Evolutionary conservation across 2,329 filamentous ascomycete genomes (phyloP), one percentile per base, ranked within the genome.

Genomic region (Trichophaea hybrida): DNA sequence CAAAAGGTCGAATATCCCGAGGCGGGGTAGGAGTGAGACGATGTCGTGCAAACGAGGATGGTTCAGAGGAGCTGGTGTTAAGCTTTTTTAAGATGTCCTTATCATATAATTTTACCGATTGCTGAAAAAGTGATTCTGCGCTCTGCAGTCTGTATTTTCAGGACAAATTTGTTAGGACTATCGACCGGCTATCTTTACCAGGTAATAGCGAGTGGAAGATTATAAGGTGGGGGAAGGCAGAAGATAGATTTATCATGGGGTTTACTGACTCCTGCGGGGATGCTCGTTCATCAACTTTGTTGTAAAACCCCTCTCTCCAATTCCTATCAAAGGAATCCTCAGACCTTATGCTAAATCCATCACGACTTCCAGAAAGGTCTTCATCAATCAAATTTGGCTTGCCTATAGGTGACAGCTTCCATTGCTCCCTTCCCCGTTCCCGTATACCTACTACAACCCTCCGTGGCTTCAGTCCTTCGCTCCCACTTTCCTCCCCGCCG

Each of bases 51-150:
- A 56, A 46, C 31, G 51, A 37, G 49, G 63, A 63, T 43, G 63
- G 63, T 8, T 63, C 63, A n/a, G 63, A 65, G 44, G 62, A 55
- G 13, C 63, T 55, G 8, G 59, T 54, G 54, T 65, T 65, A 55
- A 66, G 61, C 44, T 65, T 66, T 46, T 54, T 49, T 48, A 66
- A 51, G 49, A 66, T 56, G 12, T 58, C 56, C 10, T 46, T 48
- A 54, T 66, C 64, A 59, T 65, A 66, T 44, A 50, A 59, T 35
- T 59, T 61, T 55, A 60, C 59, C 31, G 61, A 63, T 55, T 46
- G 34, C 46, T 59, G 59, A 51, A 66, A 56, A 54, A 63, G 52
- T 53, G 63, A 65, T 44, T 49, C 57, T 51, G 59, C 61, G 51
- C 57, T 57, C 35, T 24, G 24, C 24, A 24, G 24, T 63, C 60